These are phyloP conservation scores for barrel medic (Medicago truncatula) DNA, from an alignment of 306 rosid species.

Conservation along the genomic window DNA sequence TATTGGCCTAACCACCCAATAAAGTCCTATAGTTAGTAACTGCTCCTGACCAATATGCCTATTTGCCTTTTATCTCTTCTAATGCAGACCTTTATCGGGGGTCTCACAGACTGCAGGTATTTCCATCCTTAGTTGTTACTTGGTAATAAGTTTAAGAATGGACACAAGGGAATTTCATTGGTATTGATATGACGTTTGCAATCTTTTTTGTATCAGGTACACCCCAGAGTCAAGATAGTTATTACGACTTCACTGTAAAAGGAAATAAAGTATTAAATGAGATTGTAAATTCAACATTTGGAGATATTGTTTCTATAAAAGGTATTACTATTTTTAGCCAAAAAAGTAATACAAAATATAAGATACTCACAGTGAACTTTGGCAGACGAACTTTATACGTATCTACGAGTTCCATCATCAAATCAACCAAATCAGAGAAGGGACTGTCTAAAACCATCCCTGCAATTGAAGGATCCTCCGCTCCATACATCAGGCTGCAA, in stretches of 20 bases:
- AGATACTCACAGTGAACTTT: conserved; percentile 89
- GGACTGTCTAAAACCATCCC: conserved; percentile 99
- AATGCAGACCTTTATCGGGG: background rate
- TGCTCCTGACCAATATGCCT: background rate
- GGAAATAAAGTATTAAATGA: conserved; percentile 15
- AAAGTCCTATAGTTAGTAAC: background rate
- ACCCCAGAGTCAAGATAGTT: conserved; percentile 12
- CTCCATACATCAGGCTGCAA: conserved; percentile 96
- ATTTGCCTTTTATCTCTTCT: conserved; percentile 3
- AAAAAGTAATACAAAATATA: conserved; percentile 33
- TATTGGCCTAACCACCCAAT: conserved; percentile 14
- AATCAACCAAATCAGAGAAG: conserved; percentile 93
- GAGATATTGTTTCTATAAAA: background rate
- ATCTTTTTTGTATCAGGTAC: conserved; percentile 14
- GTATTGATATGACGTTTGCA: conserved; percentile 26
- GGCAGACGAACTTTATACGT: conserved; percentile 93
- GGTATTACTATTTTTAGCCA: background rate
- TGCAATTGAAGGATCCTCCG: conserved; percentile 98
- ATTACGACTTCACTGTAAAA: conserved; percentile 10
- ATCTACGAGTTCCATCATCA: conserved; percentile 99
- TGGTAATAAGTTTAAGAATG: conserved; percentile 22
- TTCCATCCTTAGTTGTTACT: background rate
- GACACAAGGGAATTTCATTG: conserved; percentile 12
- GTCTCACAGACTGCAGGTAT: conserved; percentile 1
- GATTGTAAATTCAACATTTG: conserved; percentile 12